phyloP scores from a whole-genome alignment of 169 alveolate species.

The Eimeria falciformis region DNA sequence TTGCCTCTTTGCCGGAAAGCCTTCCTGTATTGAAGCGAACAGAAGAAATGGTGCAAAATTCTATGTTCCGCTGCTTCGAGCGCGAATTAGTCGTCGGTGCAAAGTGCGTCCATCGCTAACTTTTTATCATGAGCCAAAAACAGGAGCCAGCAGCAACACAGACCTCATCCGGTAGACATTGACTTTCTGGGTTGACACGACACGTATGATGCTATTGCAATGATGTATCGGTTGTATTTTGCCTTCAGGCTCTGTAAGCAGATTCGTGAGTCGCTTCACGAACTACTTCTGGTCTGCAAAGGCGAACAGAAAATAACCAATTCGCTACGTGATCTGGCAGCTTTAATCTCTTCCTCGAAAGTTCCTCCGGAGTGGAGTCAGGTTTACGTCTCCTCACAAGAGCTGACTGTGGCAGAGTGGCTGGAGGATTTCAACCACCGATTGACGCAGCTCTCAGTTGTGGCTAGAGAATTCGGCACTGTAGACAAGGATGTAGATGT shows the following conservation, averaged over 20 bases:
- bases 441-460: constrained; percentile 83
- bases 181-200: neutral
- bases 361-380: constrained; percentile 90
- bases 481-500: constrained; percentile 77
- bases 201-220: neutral
- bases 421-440: constrained; percentile 89
- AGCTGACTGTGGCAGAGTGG: constrained; percentile 91
- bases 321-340: constrained; percentile 86
- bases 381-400: constrained; percentile 83
- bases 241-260: constrained; percentile 81
- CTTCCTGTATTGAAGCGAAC: constrained; percentile 85
- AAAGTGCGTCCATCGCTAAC: constrained; percentile 31
- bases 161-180: no score
- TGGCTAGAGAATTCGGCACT: constrained; percentile 75
- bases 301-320: constrained; percentile 90
- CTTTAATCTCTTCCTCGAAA: constrained; percentile 85
- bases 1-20: constrained; percentile 86
- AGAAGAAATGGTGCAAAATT: constrained; percentile 90
- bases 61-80: constrained; percentile 95
- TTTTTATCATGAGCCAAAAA: no score
- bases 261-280: constrained; percentile 85
- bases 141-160: no score
- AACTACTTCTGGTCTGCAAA: constrained; percentile 86
- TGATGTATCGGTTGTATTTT: neutral
- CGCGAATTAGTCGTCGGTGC: constrained; percentile 92